Evolutionary conservation across 2,329 filamentous ascomycete genomes (phyloP), one percentile per base, ranked within the genome.

Genomic region (Rutstroemia sp.): DNA sequence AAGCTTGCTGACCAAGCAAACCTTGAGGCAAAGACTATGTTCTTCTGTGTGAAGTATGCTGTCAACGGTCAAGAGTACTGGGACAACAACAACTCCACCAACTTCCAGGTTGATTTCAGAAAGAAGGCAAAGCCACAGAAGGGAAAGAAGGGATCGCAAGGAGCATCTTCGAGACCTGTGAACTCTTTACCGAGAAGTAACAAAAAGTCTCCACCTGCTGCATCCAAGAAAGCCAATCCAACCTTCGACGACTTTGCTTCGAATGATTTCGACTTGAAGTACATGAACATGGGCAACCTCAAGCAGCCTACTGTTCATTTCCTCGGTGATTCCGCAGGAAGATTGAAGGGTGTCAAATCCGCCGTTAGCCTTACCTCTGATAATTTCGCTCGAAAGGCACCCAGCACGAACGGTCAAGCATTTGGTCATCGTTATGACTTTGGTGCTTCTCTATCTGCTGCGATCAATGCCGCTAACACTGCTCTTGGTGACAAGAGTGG

Each of bases 351-450:
- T 41, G 80, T 82, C 58, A 82, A 83, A 69, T 87, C 89, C 16
- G 74, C 78, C 73, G 74, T 63, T 61, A 82, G 79, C 63, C 68
- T 85, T 19, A 67, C 79, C 65, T 72, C 76, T 66, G 70, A 67
- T 45, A 66, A 64, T 47, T 57, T 67, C n/a, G 57, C 25, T 38
- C 62, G 65, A 47, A 61, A 76, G 37, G 69, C 82, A 23, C 70
- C 78, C 0, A 73, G 80, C 2, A 80, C 81, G 7, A 55, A 55
- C 34, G 83, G 84, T 25, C 85, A 88, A 65, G 88, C 86, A 18
- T 96, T 97, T 71, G 88, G 90, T 48, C 92, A 92, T 71, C 87
- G 94, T 54, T 99, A 99, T 71, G 92, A 97, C 74, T 97, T 99
- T 71, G 86, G 88, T 59, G 90, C 90, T n/a, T 97, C 94, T 0